phyloP scores from a whole-genome alignment of 2,329 filamentous ascomycete species.

The Aspergillus calidoustus region DNA sequence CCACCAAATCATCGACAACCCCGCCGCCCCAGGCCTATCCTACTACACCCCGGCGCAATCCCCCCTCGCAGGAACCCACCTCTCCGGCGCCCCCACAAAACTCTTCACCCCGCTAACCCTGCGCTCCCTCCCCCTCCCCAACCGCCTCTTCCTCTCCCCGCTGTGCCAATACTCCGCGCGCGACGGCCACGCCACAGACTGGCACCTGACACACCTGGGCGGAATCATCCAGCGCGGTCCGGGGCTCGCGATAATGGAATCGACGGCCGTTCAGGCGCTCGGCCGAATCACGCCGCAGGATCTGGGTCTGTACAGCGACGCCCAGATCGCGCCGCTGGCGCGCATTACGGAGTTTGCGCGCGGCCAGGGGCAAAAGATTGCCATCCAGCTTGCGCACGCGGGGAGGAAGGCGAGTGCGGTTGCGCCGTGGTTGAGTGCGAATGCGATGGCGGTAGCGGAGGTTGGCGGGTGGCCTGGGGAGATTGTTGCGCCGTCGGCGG shows the following conservation, averaged over 20 bases:
- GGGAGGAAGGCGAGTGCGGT: conserved; percentile 67
- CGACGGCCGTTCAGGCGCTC: conserved; percentile 73
- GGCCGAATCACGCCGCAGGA: conserved; percentile 75
- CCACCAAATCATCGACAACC: not conserved
- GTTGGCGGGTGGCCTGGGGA: conserved; percentile 60
- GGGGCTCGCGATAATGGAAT: conserved; percentile 77
- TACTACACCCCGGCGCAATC: not conserved
- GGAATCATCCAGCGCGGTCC: conserved; percentile 77
- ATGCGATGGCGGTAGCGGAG: conserved; percentile 50
- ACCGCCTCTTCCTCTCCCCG: conserved; percentile 43
- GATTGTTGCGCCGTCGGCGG: conserved; percentile 46
- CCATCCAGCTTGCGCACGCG: conserved; percentile 81
- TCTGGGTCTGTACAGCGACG: conserved; percentile 76
- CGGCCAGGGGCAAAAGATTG: conserved; percentile 74
- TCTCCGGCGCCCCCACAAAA: not conserved
- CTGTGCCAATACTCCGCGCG: conserved; percentile 60
- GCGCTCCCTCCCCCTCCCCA: not conserved
- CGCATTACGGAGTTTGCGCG: conserved; percentile 78
- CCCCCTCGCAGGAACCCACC: not conserved
- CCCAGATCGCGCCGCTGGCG: conserved; percentile 71
- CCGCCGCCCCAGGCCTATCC: not conserved
- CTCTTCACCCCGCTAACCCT: not conserved
- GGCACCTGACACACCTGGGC: conserved; percentile 81
- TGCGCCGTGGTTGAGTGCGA: conserved; percentile 51
- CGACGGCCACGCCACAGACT: conserved; percentile 76